Percentiles rank a stretch among this genome's conserved stretches.
Conservation (phyloP, 2,329 filamentous ascomycete species). For the Fusarium sp. region DNA sequence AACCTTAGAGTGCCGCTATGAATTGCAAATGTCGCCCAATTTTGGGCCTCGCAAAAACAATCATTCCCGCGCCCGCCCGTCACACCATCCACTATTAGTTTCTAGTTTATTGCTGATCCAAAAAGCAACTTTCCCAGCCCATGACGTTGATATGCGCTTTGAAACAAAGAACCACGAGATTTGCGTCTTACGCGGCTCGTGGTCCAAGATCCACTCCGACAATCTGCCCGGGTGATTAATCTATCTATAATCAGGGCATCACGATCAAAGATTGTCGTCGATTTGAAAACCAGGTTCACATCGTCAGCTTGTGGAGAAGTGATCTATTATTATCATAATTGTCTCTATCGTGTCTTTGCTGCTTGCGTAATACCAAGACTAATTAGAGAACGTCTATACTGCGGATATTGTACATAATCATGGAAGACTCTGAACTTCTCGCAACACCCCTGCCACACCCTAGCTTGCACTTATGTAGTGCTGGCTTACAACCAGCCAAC, state of each 20-base stretch:
- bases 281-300: neutral
- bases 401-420: too few species aligned
- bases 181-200: conserved; percentile 26
- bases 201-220: conserved; percentile 22
- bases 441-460: conserved; percentile 22
- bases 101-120: conserved; percentile 36
- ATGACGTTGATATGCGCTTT: conserved; percentile 40
- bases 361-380: conserved; percentile 19
- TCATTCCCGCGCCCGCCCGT: conserved; percentile 42
- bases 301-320: neutral
- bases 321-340: conserved; percentile 9
- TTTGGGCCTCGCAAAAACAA: conserved; percentile 15
- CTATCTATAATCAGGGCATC: neutral
- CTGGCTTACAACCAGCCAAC: conserved; percentile 23
- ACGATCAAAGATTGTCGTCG: conserved; percentile 11
- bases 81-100: conserved; percentile 34
- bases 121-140: conserved; percentile 20
- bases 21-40: conserved; percentile 34
- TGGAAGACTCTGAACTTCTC: neutral
- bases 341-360: neutral
- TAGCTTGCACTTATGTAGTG: conserved; percentile 8
- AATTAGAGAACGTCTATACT: neutral
- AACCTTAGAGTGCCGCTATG: conserved; percentile 26
- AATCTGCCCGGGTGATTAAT: neutral
- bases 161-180: conserved; percentile 43